Conservation (phyloP, 2,329 filamentous ascomycete species). For the Aspergillus eucalypticola region DNA sequence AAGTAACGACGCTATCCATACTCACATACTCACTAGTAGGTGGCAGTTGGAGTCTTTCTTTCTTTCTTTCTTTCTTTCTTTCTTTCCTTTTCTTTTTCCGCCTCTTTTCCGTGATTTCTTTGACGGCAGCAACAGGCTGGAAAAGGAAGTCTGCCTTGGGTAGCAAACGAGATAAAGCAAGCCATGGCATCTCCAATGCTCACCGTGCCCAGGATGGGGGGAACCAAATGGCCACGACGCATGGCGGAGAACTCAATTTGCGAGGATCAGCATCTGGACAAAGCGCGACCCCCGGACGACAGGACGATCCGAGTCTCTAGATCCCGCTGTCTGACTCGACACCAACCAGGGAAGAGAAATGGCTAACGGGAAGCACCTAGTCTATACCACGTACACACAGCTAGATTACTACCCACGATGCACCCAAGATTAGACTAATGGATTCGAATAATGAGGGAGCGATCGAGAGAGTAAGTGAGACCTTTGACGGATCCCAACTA, state of each 20-base stretch:
- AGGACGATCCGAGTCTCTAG: neutral
- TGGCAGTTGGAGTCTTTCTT: neutral
- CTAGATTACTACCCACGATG: too few species aligned
- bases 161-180: neutral
- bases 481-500: too few species aligned
- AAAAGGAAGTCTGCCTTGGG: constrained; percentile 4
- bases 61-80: neutral
- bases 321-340: neutral
- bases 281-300: constrained; percentile 5
- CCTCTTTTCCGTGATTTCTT: neutral
- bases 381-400: too few species aligned
- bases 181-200: neutral
- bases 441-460: too few species aligned
- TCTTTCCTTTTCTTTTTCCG: neutral
- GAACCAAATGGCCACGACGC: neutral
- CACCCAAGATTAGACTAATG: too few species aligned
- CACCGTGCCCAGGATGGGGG: neutral
- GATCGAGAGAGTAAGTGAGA: too few species aligned
- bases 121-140: neutral
- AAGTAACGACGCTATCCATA: too few species aligned
- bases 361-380: too few species aligned
- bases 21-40: neutral
- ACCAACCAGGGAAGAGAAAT: neutral
- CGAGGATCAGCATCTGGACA: constrained; percentile 9
- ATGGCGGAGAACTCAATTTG: neutral